These are phyloP conservation scores for Naematelia aurantialba DNA, from an alignment of 768 basidiomycete species.

Conservation along the genomic window DNA sequence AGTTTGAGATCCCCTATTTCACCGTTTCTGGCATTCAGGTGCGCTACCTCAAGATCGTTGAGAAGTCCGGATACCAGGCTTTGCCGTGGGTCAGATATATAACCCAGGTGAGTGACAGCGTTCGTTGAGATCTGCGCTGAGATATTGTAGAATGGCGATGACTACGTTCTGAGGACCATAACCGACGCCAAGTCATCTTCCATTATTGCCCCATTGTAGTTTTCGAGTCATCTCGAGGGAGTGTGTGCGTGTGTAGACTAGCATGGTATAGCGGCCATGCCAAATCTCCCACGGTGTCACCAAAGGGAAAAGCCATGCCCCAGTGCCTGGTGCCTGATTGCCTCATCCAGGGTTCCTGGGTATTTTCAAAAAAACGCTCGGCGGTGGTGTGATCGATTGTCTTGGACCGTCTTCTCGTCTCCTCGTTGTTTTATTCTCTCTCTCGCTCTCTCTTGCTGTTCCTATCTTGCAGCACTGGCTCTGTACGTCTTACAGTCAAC, in stretches of 20 bases:
- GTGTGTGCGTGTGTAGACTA: neutral
- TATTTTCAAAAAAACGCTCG: neutral
- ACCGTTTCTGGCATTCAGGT: constrained; percentile 99
- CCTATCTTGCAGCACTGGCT: too few relatives aligned
- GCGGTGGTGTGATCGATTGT: neutral
- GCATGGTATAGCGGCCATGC: neutral
- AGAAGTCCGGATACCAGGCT: constrained; percentile 96
- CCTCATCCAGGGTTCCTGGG: neutral
- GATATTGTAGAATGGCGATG: constrained; percentile 50
- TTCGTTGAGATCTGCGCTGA: constrained; percentile 1
- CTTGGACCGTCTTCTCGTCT: too few relatives aligned
- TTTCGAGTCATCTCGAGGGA: too few relatives aligned
- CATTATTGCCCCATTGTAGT: constrained; percentile 46
- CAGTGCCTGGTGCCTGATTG: neutral
- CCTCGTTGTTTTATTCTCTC: neutral
- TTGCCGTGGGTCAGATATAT: constrained; percentile 95
- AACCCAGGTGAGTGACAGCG: constrained; percentile 58
- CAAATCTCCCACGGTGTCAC: neutral
- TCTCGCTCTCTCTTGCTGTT: too few relatives aligned
- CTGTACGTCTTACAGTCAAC: too few relatives aligned
- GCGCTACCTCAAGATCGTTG: constrained; percentile 94
- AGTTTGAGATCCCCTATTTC: constrained; percentile 98
- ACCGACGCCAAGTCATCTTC: constrained; percentile 46
- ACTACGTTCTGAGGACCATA: constrained; percentile 50
- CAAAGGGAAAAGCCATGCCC: too few relatives aligned